A percentile compares a stretch with the other conserved stretches of the same genome.
These are phyloP conservation scores for Suhomyces terraborum DNA, from an alignment of 1,139 yeast species.

Conservation along the genomic window DNA sequence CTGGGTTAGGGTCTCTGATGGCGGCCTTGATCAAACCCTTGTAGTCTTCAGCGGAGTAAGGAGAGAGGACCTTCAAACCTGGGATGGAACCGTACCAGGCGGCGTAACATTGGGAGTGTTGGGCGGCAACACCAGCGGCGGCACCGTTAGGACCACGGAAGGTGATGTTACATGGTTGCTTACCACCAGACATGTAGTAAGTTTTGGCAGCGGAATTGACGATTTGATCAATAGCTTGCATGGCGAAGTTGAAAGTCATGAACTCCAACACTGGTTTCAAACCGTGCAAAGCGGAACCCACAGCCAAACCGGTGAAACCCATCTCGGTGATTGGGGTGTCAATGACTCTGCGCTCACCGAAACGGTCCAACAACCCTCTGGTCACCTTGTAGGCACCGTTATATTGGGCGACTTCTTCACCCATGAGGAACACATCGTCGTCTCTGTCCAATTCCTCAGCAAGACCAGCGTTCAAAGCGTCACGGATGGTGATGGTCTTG, in stretches of 20 bases:
- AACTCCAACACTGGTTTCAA: slow-evolving; percentile 96
- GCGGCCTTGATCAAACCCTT: slow-evolving; percentile 96
- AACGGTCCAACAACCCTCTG: slow-evolving; percentile 92
- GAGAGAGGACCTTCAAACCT: slow-evolving; percentile 94
- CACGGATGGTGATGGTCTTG: slow-evolving; percentile 88
- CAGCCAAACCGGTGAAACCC: slow-evolving; percentile 98
- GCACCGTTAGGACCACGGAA: slow-evolving; percentile 99
- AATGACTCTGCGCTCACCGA: slow-evolving; percentile 93
- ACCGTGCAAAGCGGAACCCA: slow-evolving; percentile 97
- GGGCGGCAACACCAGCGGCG: slow-evolving; percentile 99
- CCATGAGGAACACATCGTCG: slow-evolving; percentile 91
- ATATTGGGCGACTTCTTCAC: slow-evolving; percentile 99
- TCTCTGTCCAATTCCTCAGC: slow-evolving; percentile 98
- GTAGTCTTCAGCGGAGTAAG: slow-evolving; percentile 94
- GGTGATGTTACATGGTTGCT: slow-evolving; percentile 93
- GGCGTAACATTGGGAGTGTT: slow-evolving; percentile 96
- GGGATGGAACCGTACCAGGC: slow-evolving; percentile 99
- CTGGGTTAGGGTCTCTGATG: slow-evolving; percentile 98
- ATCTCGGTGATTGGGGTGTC: slow-evolving; percentile 99
- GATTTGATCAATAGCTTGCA: slow-evolving; percentile 99
- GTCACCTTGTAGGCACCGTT: slow-evolving; percentile 99
- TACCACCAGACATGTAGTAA: slow-evolving; percentile 98
- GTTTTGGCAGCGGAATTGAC: slow-evolving; percentile 99
- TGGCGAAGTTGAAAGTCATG: slow-evolving; percentile 98
- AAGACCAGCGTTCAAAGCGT: slow-evolving; percentile 90